These are phyloP conservation scores for Polysphondylium violaceum DNA, from an alignment of 78 protist genomes.

Conservation along the genomic window DNA sequence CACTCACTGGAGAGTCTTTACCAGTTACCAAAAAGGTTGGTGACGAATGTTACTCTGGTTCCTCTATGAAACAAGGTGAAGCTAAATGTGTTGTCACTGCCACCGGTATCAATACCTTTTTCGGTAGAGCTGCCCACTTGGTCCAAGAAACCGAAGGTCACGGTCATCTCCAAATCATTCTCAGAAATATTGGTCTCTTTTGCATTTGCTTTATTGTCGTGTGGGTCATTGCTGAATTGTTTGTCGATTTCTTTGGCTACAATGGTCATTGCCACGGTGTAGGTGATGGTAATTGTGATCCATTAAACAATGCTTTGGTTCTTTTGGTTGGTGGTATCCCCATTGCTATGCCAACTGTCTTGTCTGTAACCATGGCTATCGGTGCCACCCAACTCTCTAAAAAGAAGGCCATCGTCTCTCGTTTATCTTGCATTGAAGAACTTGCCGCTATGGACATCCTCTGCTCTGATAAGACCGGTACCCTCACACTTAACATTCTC, in stretches of 20 bases:
- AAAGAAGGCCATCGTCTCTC: constrained; percentile 90
- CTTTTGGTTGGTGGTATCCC: constrained; percentile 89
- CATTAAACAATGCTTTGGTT: constrained; percentile 80
- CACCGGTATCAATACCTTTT: constrained; percentile 92
- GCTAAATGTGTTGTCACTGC: constrained; percentile 84
- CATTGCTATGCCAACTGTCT: constrained; percentile 93
- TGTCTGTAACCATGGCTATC: constrained; percentile 91
- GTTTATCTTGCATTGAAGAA: constrained; percentile 92
- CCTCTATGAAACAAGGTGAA: constrained; percentile 93
- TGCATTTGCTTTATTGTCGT: constrained; percentile 82
- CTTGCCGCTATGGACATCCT: constrained; percentile 83
- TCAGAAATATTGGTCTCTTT: constrained; percentile 83
- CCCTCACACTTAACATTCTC: constrained; percentile 96
- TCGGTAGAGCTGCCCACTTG: constrained; percentile 91
- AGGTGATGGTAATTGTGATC: constrained; percentile 62
- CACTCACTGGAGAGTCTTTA: constrained; percentile 92
- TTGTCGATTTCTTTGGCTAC: constrained; percentile 71
- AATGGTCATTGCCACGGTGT: constrained; percentile 59
- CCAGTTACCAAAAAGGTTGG: constrained; percentile 85
- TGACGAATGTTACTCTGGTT: constrained; percentile 86
- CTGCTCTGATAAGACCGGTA: constrained; percentile 97
- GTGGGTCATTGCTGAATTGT: constrained; percentile 76
- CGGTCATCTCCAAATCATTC: constrained; percentile 87
- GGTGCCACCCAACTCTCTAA: constrained; percentile 90
- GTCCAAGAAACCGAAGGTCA: constrained; percentile 67